Percentiles rank a stretch among this genome's conserved stretches.
Evolutionary conservation across 2,329 filamentous ascomycete genomes (phyloP).

Genomic region (Ceratocystis lukuohia): DNA sequence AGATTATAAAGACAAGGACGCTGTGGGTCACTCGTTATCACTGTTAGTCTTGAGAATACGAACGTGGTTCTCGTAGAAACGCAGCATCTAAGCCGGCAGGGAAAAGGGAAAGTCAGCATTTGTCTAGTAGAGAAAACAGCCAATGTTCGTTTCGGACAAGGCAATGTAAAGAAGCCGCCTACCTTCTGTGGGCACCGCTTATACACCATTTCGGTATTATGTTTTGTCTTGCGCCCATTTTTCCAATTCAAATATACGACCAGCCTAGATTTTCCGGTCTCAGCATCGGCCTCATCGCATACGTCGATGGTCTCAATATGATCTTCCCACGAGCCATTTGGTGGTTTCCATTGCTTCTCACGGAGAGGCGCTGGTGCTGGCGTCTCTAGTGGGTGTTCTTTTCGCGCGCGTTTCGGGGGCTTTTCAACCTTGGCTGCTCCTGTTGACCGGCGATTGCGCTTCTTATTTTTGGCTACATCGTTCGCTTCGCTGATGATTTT

Average conservation of each 20-base stretch:
- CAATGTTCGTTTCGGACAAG: not conserved
- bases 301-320: slow-evolving; percentile 58
- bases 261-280: slow-evolving; percentile 31
- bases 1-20: too few relatives aligned
- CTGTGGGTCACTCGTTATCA: not conserved
- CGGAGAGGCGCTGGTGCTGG: slow-evolving; percentile 30
- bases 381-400: slow-evolving; percentile 37
- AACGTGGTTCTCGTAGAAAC: slow-evolving; percentile 46
- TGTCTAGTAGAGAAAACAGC: not conserved
- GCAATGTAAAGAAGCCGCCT: slow-evolving; percentile 20
- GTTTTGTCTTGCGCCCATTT: slow-evolving; percentile 59
- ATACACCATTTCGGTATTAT: slow-evolving; percentile 54
- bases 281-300: slow-evolving; percentile 49
- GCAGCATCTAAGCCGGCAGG: slow-evolving; percentile 36
- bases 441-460: slow-evolving; percentile 39
- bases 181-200: slow-evolving; percentile 69
- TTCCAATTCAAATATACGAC: slow-evolving; percentile 63
- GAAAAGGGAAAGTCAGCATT: not conserved
- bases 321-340: slow-evolving; percentile 64
- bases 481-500: slow-evolving; percentile 39
- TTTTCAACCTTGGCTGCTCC: slow-evolving; percentile 26
- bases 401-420: slow-evolving; percentile 33
- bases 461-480: slow-evolving; percentile 40
- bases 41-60: slow-evolving; percentile 33
- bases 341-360: slow-evolving; percentile 44